Conservation (phyloP, 225 moss, liverwort and hornwort species). For the Climacium dendroides region DNA sequence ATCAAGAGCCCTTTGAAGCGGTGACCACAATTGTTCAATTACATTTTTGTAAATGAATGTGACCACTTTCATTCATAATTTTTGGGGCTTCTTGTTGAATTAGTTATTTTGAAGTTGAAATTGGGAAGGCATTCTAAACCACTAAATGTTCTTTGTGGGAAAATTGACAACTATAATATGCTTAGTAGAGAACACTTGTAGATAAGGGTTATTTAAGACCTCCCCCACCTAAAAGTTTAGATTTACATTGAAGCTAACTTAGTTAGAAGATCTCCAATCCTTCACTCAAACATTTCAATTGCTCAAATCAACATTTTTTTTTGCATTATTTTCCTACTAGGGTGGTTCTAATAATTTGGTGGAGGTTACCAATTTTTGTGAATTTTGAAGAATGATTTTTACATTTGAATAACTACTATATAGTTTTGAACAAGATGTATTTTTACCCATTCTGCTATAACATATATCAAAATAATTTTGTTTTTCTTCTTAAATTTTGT, state of each 20-base stretch:
- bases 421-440: not conserved
- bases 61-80: too few relatives aligned
- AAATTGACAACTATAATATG: too few relatives aligned
- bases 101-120: too few relatives aligned
- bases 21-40: too few relatives aligned
- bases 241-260: not conserved
- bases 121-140: too few relatives aligned
- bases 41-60: too few relatives aligned
- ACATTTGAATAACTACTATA: fast-evolving
- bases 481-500: not conserved
- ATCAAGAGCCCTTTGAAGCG: too few relatives aligned
- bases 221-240: not conserved
- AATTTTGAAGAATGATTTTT: not conserved
- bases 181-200: not conserved
- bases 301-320: not conserved
- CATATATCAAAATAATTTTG: not conserved
- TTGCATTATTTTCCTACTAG: not conserved
- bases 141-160: too few relatives aligned
- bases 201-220: not conserved
- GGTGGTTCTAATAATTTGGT: not conserved
- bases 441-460: not conserved
- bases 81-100: too few relatives aligned
- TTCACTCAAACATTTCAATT: not conserved
- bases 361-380: too few relatives aligned
- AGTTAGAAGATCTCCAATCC: not conserved